A percentile compares a stretch with the other conserved stretches of the same genome.
phyloP scores from a whole-genome alignment of 768 basidiomycete genomes.

The Leccinellum rugosiceps region DNA sequence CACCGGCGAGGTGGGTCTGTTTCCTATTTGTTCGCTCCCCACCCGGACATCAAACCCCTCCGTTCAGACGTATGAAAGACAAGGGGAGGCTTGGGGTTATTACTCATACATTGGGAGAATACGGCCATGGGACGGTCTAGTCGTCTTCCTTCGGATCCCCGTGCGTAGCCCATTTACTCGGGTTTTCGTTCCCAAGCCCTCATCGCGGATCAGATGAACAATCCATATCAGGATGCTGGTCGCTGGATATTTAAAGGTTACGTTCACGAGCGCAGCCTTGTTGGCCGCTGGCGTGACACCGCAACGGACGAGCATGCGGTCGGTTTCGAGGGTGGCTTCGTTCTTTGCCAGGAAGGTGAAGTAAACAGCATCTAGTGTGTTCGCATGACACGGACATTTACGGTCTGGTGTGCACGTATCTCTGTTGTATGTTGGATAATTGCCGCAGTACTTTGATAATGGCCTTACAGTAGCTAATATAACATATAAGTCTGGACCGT shows the following conservation, averaged over 20 bases:
- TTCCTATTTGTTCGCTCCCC: background rate
- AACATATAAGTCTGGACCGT: background rate
- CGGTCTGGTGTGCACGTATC: constrained; percentile 8
- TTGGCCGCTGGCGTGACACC: constrained; percentile 55
- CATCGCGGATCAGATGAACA: constrained; percentile 33
- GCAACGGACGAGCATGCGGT: constrained; percentile 35
- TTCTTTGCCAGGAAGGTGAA: constrained; percentile 36
- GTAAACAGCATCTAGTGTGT: constrained; percentile 8
- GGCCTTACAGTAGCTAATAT: constrained; percentile 8
- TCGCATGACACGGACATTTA: constrained; percentile 19
- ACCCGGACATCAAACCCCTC: background rate
- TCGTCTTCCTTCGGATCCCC: constrained; percentile 44
- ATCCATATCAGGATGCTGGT: constrained; percentile 31
- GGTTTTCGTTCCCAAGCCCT: constrained; percentile 3
- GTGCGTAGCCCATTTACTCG: constrained; percentile 30
- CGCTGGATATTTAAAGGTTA: constrained; percentile 54
- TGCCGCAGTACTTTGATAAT: constrained; percentile 12
- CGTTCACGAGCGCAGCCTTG: constrained; percentile 46
- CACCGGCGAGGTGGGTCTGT: constrained; percentile 43
- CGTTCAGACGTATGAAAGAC: constrained; percentile 39
- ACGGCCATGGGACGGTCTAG: constrained; percentile 49
- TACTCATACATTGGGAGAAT: constrained; percentile 46
- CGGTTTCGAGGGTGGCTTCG: constrained; percentile 53
- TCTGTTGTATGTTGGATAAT: constrained; percentile 14
- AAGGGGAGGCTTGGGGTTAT: constrained; percentile 50